These are phyloP conservation scores for Rhododendron mucronatum DNA, from an alignment of 148 eudicot species.

Conservation along the genomic window DNA sequence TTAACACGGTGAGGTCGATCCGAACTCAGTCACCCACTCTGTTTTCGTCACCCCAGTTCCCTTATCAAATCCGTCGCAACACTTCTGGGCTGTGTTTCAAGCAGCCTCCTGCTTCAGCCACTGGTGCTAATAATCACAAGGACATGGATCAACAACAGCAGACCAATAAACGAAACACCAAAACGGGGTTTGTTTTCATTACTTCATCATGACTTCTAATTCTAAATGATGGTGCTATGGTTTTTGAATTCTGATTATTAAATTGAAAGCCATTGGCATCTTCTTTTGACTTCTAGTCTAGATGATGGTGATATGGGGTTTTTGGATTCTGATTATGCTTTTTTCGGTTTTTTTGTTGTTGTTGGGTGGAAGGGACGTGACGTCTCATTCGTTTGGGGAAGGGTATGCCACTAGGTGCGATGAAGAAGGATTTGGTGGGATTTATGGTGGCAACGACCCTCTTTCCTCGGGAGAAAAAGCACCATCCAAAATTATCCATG, in stretches of 20 bases:
- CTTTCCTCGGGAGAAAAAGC: conserved; percentile 21
- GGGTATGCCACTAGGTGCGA: conserved; percentile 70
- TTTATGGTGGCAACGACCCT: conserved; percentile 38
- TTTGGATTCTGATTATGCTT: neutral
- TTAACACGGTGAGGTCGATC: conserved; percentile 4
- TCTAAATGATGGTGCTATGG: neutral
- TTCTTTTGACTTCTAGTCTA: too few species aligned
- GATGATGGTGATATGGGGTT: neutral
- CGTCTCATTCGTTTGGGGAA: conserved; percentile 57
- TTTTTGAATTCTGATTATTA: neutral
- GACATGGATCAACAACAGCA: conserved; percentile 14
- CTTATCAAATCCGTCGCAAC: neutral
- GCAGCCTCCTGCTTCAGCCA: neutral
- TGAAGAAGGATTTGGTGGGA: conserved; percentile 80
- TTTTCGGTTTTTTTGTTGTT: neutral
- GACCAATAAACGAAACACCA: neutral
- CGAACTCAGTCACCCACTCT: neutral
- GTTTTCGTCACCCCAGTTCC: conserved; percentile 1
- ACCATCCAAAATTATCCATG: conserved; percentile 26
- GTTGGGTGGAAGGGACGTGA: conserved; percentile 34
- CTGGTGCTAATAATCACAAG: too few species aligned
- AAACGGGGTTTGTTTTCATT: conserved; percentile 11
- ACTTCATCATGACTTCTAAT: too few species aligned
- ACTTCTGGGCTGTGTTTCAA: conserved; percentile 4
- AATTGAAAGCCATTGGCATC: too few species aligned